Conservation (phyloP, 106 monocot genomes). For the Vanilla planifolia region DNA sequence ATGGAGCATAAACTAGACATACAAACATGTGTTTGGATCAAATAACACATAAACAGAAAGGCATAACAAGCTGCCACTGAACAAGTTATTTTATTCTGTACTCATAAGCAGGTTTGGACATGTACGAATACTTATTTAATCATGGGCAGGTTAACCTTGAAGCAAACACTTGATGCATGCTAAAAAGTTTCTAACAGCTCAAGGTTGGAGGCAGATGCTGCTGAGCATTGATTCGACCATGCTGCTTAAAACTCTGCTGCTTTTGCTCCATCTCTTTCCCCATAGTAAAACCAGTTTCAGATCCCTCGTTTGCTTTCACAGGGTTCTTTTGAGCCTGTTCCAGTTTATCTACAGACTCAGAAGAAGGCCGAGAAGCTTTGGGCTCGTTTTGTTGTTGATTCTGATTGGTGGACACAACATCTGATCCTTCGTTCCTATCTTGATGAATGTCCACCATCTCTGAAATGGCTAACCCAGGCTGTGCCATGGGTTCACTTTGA, state of each 20-base stretch:
- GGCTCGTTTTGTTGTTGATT: not conserved
- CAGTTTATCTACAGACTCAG: not conserved
- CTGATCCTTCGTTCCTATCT: not conserved
- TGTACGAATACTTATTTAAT: too few species aligned
- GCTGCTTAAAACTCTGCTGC: not conserved
- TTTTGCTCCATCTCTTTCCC: not conserved
- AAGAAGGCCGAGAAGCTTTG: not conserved
- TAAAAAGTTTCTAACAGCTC: slow-evolving; percentile 4
- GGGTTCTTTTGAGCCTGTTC: not conserved
- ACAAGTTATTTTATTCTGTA: too few species aligned
- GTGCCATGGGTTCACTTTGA: too few species aligned
- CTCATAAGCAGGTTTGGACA: too few species aligned
- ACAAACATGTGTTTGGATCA: too few species aligned
- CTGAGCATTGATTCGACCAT: slow-evolving; percentile 2
- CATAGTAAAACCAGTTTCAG: not conserved
- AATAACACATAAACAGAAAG: too few species aligned
- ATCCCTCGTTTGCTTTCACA: not conserved
- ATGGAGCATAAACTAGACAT: too few species aligned
- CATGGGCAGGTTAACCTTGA: too few species aligned
- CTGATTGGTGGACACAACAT: not conserved
- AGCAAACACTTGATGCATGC: too few species aligned
- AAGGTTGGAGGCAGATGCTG: slow-evolving; percentile 5
- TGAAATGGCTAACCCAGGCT: too few species aligned
- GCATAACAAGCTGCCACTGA: too few species aligned
- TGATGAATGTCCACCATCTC: too few species aligned